Evolutionary conservation across 345 rosid species (phyloP), one percentile per base, ranked within the genome.

Genomic region (Rhodamnia argentea): DNA sequence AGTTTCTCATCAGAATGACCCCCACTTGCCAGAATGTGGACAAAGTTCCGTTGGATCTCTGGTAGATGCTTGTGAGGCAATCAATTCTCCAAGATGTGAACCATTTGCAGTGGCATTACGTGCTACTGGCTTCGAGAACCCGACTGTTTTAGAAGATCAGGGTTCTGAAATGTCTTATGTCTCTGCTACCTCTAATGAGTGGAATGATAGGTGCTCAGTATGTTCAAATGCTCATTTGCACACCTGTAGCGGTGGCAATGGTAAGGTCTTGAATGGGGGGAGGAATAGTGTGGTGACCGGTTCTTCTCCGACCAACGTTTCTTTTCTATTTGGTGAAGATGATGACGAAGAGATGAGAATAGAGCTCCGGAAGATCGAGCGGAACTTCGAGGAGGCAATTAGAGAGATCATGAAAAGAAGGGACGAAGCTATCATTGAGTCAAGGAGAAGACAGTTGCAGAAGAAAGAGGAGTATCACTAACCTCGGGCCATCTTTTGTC

Each of bases 351-450:
- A 89, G 81, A 85, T 93, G 74, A 91, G 87, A 88, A 52, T 86
- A 84, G 95, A 93, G 90, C 88, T 96, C 47, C 90, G 89, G 84
- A 89, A 84, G 83, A 95, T 95, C 74, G 98, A 96, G 86, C 86
- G 86, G 29, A 93, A 92, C 88, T 96, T 93, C 85, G 89, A 85
- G 87, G 93, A 94, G 83, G 91, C 92, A 55, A 82, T 94, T 87
- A 89, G 92, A 86, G 93, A 92, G 88, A 91, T 95, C 86, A 55
- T 64, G 76, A 94, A 82, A 93, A 91, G 84, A 91, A 92, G 94
- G 88, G 92, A 94, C 56, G 96, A 92, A 85, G 96, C 98, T 5
- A 92, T 96, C 83, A 86, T 90, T 81, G 92, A 92, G 91, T 89
- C 89, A 11, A 93, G 86, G 87, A 91, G 76, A 55, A 94, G 87